A percentile compares a stretch with the other conserved stretches of the same genome.
These are phyloP conservation scores for Litsea cubeba DNA, from an alignment of 164 flowering plant species.

Conservation along the genomic window DNA sequence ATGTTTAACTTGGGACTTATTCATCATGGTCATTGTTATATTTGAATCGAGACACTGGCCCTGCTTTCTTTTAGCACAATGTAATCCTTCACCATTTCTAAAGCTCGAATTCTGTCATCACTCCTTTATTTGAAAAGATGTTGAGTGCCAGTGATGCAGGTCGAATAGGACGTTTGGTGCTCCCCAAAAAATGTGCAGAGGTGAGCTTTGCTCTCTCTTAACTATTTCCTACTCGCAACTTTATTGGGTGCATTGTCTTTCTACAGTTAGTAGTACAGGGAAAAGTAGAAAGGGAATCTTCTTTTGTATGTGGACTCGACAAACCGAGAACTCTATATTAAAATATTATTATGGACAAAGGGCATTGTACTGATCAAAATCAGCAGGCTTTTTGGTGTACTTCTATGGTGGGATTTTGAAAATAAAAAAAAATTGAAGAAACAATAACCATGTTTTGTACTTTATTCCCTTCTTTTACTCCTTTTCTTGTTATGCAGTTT, in stretches of 20 bases:
- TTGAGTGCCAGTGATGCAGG: slow-evolving; percentile 98
- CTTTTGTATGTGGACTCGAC: not conserved
- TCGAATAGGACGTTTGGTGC: slow-evolving; percentile 81
- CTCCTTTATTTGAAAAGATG: slow-evolving; percentile 89
- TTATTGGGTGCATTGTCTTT: not conserved
- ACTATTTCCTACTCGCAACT: not conserved
- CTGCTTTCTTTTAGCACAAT: not conserved
- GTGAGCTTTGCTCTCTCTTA: slow-evolving; percentile 29
- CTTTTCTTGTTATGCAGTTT: not conserved
- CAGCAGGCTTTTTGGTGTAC: not conserved
- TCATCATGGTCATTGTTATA: not conserved
- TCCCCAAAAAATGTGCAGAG: slow-evolving; percentile 98
- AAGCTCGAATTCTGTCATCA: slow-evolving; percentile 63
- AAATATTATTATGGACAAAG: not conserved
- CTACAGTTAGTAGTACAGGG: not conserved
- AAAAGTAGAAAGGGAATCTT: too few species aligned
- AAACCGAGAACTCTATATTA: not conserved
- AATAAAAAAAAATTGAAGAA: too few species aligned
- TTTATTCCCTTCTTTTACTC: not conserved
- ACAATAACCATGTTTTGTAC: not conserved
- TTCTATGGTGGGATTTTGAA: not conserved
- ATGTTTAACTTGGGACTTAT: not conserved
- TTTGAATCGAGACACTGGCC: not conserved
- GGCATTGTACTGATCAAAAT: not conserved
- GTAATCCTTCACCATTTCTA: slow-evolving; percentile 40